Evolutionary conservation across 2,329 filamentous ascomycete species (phyloP).

Genomic region (Talaromyces sp.): DNA sequence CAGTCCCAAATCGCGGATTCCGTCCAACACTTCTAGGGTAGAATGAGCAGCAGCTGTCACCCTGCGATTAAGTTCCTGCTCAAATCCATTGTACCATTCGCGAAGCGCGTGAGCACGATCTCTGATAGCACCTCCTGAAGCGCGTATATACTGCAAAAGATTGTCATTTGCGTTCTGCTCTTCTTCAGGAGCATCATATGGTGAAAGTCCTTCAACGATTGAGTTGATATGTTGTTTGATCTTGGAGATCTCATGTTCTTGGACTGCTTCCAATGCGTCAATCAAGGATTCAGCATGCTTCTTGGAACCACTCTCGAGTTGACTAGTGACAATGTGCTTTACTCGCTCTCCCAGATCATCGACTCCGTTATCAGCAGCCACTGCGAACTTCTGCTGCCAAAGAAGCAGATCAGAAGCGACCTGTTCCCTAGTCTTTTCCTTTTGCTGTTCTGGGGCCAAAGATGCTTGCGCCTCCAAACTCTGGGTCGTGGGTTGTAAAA

Average conservation of each 20-base stretch:
- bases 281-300: conserved; percentile 51
- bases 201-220: conserved; percentile 53
- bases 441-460: conserved; percentile 45
- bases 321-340: conserved; percentile 66
- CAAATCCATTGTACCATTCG: conserved; percentile 69
- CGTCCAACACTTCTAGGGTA: conserved; percentile 76
- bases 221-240: conserved; percentile 65
- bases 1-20: conserved; percentile 76
- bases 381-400: conserved; percentile 86
- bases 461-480: conserved; percentile 28
- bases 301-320: conserved; percentile 62
- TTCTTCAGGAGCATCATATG: conserved; percentile 53
- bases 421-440: conserved; percentile 52
- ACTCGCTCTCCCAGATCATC: conserved; percentile 63
- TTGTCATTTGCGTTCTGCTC: conserved; percentile 52
- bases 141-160: conserved; percentile 56
- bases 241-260: conserved; percentile 59
- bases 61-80: conserved; percentile 63
- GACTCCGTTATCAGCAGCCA: conserved; percentile 79
- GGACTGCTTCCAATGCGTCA: conserved; percentile 63
- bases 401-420: conserved; percentile 73
- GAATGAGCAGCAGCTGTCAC: conserved; percentile 71
- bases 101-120: conserved; percentile 72
- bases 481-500: conserved; percentile 26
- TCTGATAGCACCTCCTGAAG: conserved; percentile 69